Conservation (phyloP, 345 rosid genomes). For the Gossypium raimondii region DNA sequence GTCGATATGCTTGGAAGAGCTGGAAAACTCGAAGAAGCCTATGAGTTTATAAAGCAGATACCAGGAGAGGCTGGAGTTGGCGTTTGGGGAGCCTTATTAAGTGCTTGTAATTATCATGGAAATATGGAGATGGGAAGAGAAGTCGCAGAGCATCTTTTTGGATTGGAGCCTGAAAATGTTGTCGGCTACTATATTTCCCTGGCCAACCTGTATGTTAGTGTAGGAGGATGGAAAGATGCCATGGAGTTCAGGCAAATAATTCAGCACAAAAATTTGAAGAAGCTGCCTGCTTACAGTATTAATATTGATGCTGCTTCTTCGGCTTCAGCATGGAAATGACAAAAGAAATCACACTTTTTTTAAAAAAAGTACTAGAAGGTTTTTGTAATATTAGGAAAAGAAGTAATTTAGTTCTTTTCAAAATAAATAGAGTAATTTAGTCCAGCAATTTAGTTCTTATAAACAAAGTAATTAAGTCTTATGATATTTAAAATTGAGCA, state of each 20-base stretch:
- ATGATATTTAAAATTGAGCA: too few species aligned
- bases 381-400: too few species aligned
- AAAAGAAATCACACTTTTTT: not conserved
- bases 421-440: too few species aligned
- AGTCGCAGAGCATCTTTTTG: conserved; percentile 51
- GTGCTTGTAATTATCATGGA: conserved; percentile 54
- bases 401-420: too few species aligned
- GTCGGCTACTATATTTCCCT: conserved; percentile 27
- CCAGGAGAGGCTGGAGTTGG: conserved; percentile 43
- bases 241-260: conserved; percentile 10
- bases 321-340: not conserved
- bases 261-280: conserved; percentile 8
- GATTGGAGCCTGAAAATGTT: conserved; percentile 53
- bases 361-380: too few species aligned
- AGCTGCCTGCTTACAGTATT: conserved; percentile 8
- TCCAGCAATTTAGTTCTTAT: too few species aligned
- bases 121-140: conserved; percentile 49
- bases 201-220: conserved; percentile 16
- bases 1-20: conserved; percentile 55
- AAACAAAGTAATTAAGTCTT: too few species aligned
- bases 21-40: conserved; percentile 44
- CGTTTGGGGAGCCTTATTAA: conserved; percentile 53
- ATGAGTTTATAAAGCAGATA: conserved; percentile 42
- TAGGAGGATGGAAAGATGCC: conserved; percentile 21
- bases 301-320: not conserved